phyloP scores from a whole-genome alignment of 2,329 filamentous ascomycete species.

The Penicillium sp. region DNA sequence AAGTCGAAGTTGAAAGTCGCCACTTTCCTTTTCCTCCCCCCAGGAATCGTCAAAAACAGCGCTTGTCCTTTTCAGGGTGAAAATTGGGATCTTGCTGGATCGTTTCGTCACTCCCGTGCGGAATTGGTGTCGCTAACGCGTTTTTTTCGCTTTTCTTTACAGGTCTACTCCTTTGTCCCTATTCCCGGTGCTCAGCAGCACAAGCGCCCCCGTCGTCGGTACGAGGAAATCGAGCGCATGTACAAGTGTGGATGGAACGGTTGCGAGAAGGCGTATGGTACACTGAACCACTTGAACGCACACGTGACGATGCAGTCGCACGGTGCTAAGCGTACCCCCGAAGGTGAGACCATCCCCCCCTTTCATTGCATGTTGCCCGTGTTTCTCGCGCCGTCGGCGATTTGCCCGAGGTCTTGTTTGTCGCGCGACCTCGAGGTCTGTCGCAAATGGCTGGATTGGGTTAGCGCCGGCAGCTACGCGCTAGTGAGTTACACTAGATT shows the following conservation, averaged over 20 bases:
- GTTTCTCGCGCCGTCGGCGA: constrained; percentile 3
- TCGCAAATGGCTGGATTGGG: constrained; percentile 48
- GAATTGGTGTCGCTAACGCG: constrained; percentile 12
- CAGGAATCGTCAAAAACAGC: constrained; percentile 36
- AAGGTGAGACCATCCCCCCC: constrained; percentile 70
- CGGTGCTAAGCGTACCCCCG: constrained; percentile 89
- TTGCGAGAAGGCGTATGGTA: constrained; percentile 98
- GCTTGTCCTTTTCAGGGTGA: constrained; percentile 26
- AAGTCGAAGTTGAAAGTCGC: constrained; percentile 1
- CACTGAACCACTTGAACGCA: constrained; percentile 94
- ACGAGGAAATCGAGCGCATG: constrained; percentile 99
- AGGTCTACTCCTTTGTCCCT: constrained; percentile 97
- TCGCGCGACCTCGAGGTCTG: constrained; percentile 30
- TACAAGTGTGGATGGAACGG: constrained; percentile 99
- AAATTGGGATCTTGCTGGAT: constrained; percentile 15
- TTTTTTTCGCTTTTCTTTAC: constrained; percentile 37
- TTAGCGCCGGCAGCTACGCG: constrained; percentile 46
- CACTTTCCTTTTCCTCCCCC: constrained; percentile 7
- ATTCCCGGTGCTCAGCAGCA: constrained; percentile 97
- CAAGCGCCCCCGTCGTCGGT: constrained; percentile 89
- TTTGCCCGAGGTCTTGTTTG: constrained; percentile 14
- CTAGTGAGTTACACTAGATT: constrained; percentile 57
- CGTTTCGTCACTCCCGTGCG: background rate
- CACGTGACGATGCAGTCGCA: constrained; percentile 99
- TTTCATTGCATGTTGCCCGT: constrained; percentile 10